Percentiles rank a stretch among this genome's conserved stretches.
Conservation (phyloP, 2,329 filamentous ascomycete genomes). For the Verticillium isaacii region DNA sequence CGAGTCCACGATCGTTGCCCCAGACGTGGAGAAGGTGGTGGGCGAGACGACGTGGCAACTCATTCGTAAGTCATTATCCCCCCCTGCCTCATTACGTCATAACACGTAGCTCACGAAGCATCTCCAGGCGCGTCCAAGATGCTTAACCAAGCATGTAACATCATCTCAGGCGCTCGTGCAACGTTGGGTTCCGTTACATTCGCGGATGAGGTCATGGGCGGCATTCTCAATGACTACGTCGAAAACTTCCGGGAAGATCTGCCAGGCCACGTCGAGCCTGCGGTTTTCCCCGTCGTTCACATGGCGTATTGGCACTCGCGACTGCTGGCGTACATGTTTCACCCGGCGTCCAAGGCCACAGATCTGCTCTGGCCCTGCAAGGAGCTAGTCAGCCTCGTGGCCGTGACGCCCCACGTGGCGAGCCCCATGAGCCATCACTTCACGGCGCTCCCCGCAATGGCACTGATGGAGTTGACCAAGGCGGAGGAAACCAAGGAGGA, state of each 20-base stretch:
- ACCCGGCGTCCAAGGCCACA: constrained; percentile 46
- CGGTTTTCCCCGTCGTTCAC: constrained; percentile 52
- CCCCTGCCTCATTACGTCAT: background rate
- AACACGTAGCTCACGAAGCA: background rate
- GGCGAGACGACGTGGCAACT: constrained; percentile 62
- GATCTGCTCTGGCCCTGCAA: constrained; percentile 58
- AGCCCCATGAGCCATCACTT: constrained; percentile 67
- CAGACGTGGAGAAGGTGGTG: constrained; percentile 54
- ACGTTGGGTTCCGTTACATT: constrained; percentile 2
- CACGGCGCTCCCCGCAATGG: constrained; percentile 52
- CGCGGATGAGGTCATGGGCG: constrained; percentile 31
- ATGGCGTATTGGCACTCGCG: constrained; percentile 68
- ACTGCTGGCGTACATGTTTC: constrained; percentile 58
- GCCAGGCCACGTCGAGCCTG: constrained; percentile 49
- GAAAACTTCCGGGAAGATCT: constrained; percentile 64
- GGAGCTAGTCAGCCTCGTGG: constrained; percentile 54
- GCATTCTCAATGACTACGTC: constrained; percentile 50
- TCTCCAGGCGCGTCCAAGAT: constrained; percentile 50
- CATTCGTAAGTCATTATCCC: constrained; percentile 47
- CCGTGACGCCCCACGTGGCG: constrained; percentile 46
- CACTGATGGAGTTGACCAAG: constrained; percentile 55
- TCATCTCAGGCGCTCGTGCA: constrained; percentile 23
- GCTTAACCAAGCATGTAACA: constrained; percentile 35
- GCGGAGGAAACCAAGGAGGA: constrained; percentile 52
- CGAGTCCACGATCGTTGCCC: constrained; percentile 53